Conservation (phyloP, 768 basidiomycete genomes). For the Phylloporus sp. region DNA sequence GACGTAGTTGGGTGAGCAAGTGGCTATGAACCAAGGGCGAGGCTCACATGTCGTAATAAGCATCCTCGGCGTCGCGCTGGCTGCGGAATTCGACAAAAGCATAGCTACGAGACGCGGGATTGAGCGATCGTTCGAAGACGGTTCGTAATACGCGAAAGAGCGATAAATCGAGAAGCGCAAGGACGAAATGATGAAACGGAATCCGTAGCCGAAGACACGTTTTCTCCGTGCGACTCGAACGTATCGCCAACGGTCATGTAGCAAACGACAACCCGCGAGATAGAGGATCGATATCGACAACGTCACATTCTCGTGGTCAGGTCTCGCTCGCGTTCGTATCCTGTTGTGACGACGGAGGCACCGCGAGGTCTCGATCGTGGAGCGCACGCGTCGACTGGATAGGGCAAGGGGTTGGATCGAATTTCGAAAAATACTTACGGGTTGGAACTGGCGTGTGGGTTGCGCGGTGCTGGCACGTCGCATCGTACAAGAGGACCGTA, state of each 20-base stretch:
- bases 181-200: constrained; percentile 28
- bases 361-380: constrained; percentile 28
- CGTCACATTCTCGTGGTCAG: constrained; percentile 14
- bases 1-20: constrained; percentile 9
- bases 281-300: constrained; percentile 29
- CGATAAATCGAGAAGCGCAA: constrained; percentile 26
- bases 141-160: constrained; percentile 36
- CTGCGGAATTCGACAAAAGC: constrained; percentile 84
- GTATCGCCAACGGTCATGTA: constrained; percentile 20
- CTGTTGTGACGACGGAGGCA: constrained; percentile 22
- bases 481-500: constrained; percentile 83
- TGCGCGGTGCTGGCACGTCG: constrained; percentile 85
- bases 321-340: constrained; percentile 31
- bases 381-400: constrained; percentile 38
- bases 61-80: constrained; percentile 75
- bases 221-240: constrained; percentile 26
- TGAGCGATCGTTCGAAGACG: constrained; percentile 50
- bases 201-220: constrained; percentile 26
- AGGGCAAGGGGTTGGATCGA: constrained; percentile 31
- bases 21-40: background rate
- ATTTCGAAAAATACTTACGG: constrained; percentile 61
- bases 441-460: constrained; percentile 67
- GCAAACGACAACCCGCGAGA: constrained; percentile 27
- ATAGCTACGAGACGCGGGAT: constrained; percentile 64
- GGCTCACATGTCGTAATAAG: constrained; percentile 78